Percentiles rank a stretch among this genome's conserved stretches.
These are phyloP conservation scores for Pisolithus sp. DNA, from an alignment of 768 basidiomycete genomes.

Conservation along the genomic window DNA sequence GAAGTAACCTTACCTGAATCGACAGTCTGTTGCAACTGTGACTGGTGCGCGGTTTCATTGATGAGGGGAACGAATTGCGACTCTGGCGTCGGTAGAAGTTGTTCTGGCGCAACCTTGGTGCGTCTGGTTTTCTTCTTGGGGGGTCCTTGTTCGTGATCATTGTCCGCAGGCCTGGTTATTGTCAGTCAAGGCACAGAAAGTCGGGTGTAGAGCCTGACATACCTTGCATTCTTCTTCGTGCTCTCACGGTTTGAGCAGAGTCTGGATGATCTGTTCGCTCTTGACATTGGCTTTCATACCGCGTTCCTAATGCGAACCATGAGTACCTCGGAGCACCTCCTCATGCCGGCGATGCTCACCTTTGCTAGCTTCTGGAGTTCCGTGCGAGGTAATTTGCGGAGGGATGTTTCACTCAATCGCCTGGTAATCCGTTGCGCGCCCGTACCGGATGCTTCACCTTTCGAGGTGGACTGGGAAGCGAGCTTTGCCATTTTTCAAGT, in stretches of 20 bases:
- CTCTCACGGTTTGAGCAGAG: slow-evolving; percentile 9
- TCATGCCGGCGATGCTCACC: slow-evolving; percentile 8
- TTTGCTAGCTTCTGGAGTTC: slow-evolving; percentile 22
- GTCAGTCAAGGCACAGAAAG: neutral
- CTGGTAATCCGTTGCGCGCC: neutral
- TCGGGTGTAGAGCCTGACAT: neutral
- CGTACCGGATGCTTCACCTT: neutral
- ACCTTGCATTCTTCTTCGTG: slow-evolving; percentile 9
- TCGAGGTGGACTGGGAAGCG: slow-evolving; percentile 6
- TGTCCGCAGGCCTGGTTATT: slow-evolving; percentile 5
- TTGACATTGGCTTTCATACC: slow-evolving; percentile 21
- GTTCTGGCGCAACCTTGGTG: neutral
- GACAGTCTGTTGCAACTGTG: neutral
- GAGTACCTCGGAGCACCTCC: neutral
- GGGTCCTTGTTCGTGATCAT: slow-evolving; percentile 6
- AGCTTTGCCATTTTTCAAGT: too few species aligned
- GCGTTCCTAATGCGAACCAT: slow-evolving; percentile 11
- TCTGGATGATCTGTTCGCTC: slow-evolving; percentile 20
- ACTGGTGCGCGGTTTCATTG: neutral
- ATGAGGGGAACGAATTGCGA: neutral
- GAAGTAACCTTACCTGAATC: neutral
- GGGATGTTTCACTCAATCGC: slow-evolving; percentile 9
- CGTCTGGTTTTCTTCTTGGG: slow-evolving; percentile 12
- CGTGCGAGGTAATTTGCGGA: slow-evolving; percentile 19
- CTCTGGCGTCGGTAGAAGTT: neutral